phyloP scores from a whole-genome alignment of 2,329 filamentous ascomycete species.

The Paraconiothyrium sp. region DNA sequence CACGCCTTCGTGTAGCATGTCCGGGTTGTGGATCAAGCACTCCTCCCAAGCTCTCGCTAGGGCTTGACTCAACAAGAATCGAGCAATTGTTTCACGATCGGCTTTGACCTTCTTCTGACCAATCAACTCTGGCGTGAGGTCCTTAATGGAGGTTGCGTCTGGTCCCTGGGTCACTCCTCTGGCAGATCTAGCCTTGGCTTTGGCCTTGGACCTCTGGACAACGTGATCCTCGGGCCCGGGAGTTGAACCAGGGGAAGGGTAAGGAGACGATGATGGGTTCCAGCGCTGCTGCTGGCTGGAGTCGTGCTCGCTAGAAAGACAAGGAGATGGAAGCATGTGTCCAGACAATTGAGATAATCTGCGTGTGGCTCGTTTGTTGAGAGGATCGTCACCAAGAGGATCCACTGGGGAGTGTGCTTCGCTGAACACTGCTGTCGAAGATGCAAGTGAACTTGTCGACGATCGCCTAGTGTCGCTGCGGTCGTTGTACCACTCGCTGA shows the following conservation, averaged over 20 bases:
- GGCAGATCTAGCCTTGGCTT: background rate
- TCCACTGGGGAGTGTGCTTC: background rate
- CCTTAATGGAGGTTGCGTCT: background rate
- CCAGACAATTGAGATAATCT: background rate
- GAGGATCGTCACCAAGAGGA: background rate
- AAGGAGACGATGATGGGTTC: background rate
- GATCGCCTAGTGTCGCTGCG: background rate
- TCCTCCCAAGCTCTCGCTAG: background rate
- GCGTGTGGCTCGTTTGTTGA: background rate
- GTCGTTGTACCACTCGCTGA: background rate
- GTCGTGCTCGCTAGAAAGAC: background rate
- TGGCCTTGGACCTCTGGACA: slow-evolving; percentile 1
- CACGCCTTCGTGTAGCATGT: slow-evolving; percentile 22
- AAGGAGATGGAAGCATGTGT: background rate
- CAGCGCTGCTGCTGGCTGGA: too few species aligned
- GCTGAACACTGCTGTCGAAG: background rate
- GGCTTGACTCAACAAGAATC: background rate
- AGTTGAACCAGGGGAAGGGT: background rate
- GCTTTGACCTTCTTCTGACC: background rate
- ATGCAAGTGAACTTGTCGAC: slow-evolving; percentile 1
- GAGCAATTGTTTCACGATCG: background rate
- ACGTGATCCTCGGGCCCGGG: background rate
- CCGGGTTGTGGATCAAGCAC: slow-evolving; percentile 19
- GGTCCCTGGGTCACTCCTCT: background rate
- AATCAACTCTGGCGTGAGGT: background rate